These are phyloP conservation scores for Penicillium verhagenii DNA, from an alignment of 495 filamentous ascomycete species.

Conservation along the genomic window DNA sequence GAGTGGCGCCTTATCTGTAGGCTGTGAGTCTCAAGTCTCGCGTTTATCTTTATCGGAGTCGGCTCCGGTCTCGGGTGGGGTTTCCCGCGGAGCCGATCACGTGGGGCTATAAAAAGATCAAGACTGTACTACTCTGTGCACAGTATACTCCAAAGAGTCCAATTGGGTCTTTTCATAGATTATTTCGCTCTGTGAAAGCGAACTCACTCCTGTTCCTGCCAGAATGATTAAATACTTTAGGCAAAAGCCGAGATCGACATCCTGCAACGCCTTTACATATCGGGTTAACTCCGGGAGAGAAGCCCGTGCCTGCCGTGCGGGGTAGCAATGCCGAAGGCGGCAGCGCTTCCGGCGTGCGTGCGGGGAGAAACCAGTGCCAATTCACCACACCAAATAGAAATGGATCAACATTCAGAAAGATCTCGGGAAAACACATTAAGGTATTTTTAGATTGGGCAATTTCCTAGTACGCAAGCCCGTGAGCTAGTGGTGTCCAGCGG, in stretches of 20 bases:
- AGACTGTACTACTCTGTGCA: too few species aligned
- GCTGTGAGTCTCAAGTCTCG: neutral
- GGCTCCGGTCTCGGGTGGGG: neutral
- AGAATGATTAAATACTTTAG: neutral
- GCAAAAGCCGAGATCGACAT: neutral
- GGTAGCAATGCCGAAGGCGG: neutral
- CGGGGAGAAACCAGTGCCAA: too few species aligned
- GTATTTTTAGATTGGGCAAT: too few species aligned
- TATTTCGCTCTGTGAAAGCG: too few species aligned
- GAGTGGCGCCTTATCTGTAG: neutral
- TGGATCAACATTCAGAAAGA: too few species aligned
- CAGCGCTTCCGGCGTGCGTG: neutral
- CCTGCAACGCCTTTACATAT: neutral
- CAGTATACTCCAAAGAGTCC: too few species aligned
- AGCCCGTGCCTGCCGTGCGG: neutral
- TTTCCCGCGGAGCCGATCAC: neutral
- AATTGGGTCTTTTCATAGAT: too few species aligned
- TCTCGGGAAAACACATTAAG: too few species aligned
- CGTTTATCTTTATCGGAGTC: neutral
- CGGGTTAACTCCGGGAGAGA: neutral
- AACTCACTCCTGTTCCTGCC: too few species aligned
- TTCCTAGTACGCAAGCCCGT: conserved; percentile 15
- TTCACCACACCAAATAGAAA: neutral
- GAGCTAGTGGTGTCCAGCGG: conserved; percentile 17
- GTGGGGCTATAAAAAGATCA: neutral